Conservation (phyloP, 169 alveolate genomes). For the Hepatocystis sp. region DNA sequence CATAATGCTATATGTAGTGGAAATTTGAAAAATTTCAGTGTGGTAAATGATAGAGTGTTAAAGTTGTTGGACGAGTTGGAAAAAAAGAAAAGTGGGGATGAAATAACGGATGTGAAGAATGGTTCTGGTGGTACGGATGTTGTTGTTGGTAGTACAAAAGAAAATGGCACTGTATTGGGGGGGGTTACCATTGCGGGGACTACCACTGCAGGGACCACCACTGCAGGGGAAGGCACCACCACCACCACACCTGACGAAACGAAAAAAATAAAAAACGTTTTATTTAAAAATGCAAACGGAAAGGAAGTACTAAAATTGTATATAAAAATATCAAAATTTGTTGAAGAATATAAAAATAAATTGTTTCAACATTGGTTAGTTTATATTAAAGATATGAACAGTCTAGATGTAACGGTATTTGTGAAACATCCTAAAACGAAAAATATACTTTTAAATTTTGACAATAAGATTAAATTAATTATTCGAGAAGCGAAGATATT, state of each 20-base stretch:
- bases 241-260: background rate
- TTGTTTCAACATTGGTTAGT: conserved; percentile 70
- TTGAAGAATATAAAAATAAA: conserved; percentile 65
- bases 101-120: background rate
- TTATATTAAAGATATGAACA: conserved; percentile 48
- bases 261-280: conserved; percentile 38
- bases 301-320: conserved; percentile 73
- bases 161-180: background rate
- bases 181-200: too few species aligned
- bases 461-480: conserved; percentile 54
- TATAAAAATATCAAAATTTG: conserved; percentile 49
- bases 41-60: background rate
- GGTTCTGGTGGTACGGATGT: background rate
- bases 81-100: background rate
- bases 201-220: too few species aligned
- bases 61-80: background rate
- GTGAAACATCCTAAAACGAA: conserved; percentile 75
- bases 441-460: conserved; percentile 64
- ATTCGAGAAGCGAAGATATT: conserved; percentile 76
- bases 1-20: background rate
- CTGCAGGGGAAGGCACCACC: too few species aligned
- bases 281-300: conserved; percentile 40
- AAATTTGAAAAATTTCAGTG: too few species aligned
- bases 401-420: conserved; percentile 67
- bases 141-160: background rate